Conservation (phyloP, 768 basidiomycete species). For the Hericium alpestre region DNA sequence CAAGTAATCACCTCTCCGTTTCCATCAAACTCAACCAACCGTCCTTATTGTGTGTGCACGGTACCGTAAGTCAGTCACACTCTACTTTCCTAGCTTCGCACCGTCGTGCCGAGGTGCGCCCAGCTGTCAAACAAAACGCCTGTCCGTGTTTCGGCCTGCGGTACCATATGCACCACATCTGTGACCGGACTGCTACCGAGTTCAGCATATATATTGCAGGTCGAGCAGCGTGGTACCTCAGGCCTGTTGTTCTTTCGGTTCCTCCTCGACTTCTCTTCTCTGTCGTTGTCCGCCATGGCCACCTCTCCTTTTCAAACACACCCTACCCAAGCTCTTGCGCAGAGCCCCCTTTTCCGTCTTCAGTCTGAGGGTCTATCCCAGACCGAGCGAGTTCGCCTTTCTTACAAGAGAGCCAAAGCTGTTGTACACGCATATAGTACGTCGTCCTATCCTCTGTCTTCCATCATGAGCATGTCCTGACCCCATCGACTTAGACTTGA, state of each 20-base stretch:
- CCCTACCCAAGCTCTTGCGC: not conserved
- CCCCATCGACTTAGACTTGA: conserved; percentile 13
- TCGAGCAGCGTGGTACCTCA: not conserved
- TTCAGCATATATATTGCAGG: not conserved
- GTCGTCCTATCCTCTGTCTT: conserved; percentile 1
- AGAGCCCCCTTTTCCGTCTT: not conserved
- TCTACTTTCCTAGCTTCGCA: no score
- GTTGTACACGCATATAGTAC: conserved; percentile 6
- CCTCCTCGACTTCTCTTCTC: not conserved
- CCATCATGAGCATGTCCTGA: not conserved
- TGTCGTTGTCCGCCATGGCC: not conserved
- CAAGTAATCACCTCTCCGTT: not conserved
- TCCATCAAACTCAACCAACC: not conserved
- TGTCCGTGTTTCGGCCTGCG: not conserved
- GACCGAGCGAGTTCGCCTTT: conserved; percentile 2
- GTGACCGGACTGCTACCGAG: not conserved
- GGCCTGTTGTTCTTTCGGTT: not conserved
- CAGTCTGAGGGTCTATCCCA: not conserved
- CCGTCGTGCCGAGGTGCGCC: no score
- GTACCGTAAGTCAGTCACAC: not conserved
- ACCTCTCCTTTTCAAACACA: not conserved
- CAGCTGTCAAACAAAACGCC: not conserved
- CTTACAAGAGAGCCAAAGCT: conserved; percentile 2
- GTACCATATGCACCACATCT: not conserved
- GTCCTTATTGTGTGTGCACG: not conserved